These are phyloP conservation scores for Cercospora canescens DNA, from an alignment of 2,329 filamentous ascomycete genomes.

Conservation along the genomic window DNA sequence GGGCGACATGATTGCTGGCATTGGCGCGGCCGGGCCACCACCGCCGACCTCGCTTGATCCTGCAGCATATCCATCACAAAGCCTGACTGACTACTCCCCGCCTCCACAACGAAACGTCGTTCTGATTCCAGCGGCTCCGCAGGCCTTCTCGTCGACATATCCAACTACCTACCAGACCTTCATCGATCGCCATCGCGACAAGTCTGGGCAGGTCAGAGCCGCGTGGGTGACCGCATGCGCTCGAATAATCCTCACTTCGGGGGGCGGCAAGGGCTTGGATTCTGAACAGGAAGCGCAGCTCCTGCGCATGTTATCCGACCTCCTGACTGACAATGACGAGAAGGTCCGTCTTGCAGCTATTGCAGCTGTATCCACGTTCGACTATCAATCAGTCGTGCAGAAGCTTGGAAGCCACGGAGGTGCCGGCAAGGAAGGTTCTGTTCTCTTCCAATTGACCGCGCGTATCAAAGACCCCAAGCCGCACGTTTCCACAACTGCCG, in stretches of 20 bases:
- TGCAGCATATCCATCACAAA: constrained; percentile 77
- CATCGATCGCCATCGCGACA: constrained; percentile 81
- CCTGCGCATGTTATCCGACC: constrained; percentile 69
- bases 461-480: constrained; percentile 84
- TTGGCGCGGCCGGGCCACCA: constrained; percentile 86
- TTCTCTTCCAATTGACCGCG: constrained; percentile 80
- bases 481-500: constrained; percentile 79
- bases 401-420: constrained; percentile 78
- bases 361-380: constrained; percentile 77
- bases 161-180: constrained; percentile 79
- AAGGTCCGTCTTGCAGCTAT: constrained; percentile 89
- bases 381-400: constrained; percentile 74
- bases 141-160: constrained; percentile 86
- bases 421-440: constrained; percentile 72
- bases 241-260: constrained; percentile 85
- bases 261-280: constrained; percentile 84
- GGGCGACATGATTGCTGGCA: constrained; percentile 90
- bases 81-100: constrained; percentile 37
- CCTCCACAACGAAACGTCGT: constrained; percentile 61
- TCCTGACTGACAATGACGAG: constrained; percentile 85
- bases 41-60: constrained; percentile 73
- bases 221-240: constrained; percentile 85
- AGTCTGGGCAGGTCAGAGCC: constrained; percentile 75
- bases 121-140: constrained; percentile 79
- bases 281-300: constrained; percentile 77